Conservation (phyloP, 768 basidiomycete genomes). For the Boletus pseudopeckii region DNA sequence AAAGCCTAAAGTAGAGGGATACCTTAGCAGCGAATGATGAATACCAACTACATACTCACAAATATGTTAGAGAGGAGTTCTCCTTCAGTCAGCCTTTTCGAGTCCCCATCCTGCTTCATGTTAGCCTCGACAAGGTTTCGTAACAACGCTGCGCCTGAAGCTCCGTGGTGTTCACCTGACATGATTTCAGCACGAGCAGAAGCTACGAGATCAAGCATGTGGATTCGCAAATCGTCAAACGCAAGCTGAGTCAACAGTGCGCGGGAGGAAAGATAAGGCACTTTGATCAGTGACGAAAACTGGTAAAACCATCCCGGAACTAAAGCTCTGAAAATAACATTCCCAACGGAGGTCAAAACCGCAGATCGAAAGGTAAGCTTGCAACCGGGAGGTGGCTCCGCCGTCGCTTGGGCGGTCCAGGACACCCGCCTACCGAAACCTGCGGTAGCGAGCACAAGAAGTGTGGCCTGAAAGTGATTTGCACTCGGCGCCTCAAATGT, state of each 20-base stretch:
- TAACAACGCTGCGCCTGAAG: conserved; percentile 37
- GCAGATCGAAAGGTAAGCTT: conserved; percentile 38
- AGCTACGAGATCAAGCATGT: conserved; percentile 42
- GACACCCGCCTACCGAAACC: conserved; percentile 39
- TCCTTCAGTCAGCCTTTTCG: conserved; percentile 38
- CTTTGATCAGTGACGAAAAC: conserved; percentile 19
- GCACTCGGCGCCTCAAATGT: not conserved
- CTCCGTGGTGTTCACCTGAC: conserved; percentile 21
- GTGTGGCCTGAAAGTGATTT: conserved; percentile 25
- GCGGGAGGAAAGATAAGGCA: conserved; percentile 37
- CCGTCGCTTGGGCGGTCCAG: conserved; percentile 31
- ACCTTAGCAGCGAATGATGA: not conserved
- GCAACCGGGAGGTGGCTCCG: conserved; percentile 28
- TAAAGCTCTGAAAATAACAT: conserved; percentile 29
- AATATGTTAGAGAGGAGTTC: conserved; percentile 49
- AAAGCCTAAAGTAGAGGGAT: conserved; percentile 33
- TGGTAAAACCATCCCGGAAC: conserved; percentile 35
- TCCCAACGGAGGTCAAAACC: conserved; percentile 15
- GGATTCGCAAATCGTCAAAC: conserved; percentile 36
- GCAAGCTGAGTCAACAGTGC: conserved; percentile 29
- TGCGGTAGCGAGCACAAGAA: conserved; percentile 40
- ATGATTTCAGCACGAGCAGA: conserved; percentile 36
- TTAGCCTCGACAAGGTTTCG: conserved; percentile 47
- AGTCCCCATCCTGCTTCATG: conserved; percentile 34
- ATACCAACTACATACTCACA: conserved; percentile 28